phyloP scores from a whole-genome alignment of 148 eudicot species.

The Selenicereus undatus region DNA sequence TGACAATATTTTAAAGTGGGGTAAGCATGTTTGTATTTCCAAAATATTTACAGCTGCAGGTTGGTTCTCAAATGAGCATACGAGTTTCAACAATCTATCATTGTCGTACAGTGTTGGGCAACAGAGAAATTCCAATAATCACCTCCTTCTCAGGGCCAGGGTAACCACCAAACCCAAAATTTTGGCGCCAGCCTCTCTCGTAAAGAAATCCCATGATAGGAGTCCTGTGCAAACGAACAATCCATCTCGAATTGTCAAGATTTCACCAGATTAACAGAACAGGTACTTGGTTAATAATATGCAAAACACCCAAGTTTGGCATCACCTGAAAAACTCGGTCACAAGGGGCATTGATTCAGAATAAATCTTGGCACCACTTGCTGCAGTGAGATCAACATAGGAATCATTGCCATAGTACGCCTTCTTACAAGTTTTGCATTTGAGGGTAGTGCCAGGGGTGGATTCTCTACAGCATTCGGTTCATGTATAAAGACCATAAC shows the following conservation, averaged over 20 bases:
- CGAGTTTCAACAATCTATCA: not conserved
- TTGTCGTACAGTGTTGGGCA: too few relatives aligned
- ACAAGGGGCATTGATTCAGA: slow-evolving; percentile 58
- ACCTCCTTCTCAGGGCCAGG: slow-evolving; percentile 93
- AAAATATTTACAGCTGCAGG: not conserved
- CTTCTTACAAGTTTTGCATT: slow-evolving; percentile 61
- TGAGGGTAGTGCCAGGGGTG: slow-evolving; percentile 34
- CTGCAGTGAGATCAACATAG: slow-evolving; percentile 57
- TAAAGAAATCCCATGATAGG: slow-evolving; percentile 75
- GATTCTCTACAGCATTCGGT: slow-evolving; percentile 43
- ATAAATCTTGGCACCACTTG: slow-evolving; percentile 62
- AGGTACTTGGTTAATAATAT: not conserved
- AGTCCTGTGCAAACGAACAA: slow-evolving; percentile 38
- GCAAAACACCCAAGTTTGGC: slow-evolving; percentile 3
- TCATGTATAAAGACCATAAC: slow-evolving; percentile 10
- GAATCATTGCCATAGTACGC: slow-evolving; percentile 49
- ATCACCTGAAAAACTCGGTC: slow-evolving; percentile 84
- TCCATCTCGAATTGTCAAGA: not conserved
- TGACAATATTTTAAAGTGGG: not conserved
- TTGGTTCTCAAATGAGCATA: not conserved
- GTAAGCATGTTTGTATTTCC: not conserved
- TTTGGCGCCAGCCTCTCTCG: slow-evolving; percentile 98
- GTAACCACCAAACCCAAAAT: slow-evolving; percentile 74
- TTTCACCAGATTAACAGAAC: slow-evolving; percentile 2
- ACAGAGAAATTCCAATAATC: not conserved